Percentiles rank a stretch among this genome's conserved stretches.
These are phyloP conservation scores for Psidium guajava DNA, from an alignment of 345 rosid species.

Conservation along the genomic window DNA sequence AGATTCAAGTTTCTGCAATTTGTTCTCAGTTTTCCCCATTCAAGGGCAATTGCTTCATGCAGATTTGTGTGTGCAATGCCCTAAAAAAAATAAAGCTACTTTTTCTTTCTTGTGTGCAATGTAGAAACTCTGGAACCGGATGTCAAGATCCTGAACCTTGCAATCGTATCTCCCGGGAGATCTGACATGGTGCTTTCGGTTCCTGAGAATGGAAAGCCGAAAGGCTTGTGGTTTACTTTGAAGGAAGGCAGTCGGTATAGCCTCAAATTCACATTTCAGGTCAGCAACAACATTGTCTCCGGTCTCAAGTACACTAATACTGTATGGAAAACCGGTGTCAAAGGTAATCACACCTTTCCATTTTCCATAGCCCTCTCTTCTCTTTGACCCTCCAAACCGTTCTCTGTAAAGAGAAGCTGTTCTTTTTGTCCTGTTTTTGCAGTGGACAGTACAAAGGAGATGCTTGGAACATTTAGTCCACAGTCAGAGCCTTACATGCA, in stretches of 20 bases:
- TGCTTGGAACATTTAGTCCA: conserved; percentile 94
- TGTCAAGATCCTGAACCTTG: conserved; percentile 61
- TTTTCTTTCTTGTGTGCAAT: background rate
- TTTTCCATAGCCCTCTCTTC: background rate
- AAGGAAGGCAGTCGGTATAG: conserved; percentile 80
- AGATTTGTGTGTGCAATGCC: background rate
- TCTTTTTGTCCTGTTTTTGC: background rate
- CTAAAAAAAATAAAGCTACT: background rate
- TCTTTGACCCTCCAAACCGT: background rate
- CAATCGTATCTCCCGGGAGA: conserved; percentile 59
- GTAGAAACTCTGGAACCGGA: conserved; percentile 75
- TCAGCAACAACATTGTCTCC: conserved; percentile 81
- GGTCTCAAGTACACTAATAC: conserved; percentile 70
- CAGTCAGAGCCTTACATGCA: conserved; percentile 77
- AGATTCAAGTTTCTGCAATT: background rate
- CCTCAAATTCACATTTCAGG: conserved; percentile 58
- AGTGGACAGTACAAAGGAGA: conserved; percentile 83
- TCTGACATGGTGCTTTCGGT: conserved; percentile 57
- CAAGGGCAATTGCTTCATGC: background rate
- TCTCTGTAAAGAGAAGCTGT: background rate
- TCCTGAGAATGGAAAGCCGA: conserved; percentile 54
- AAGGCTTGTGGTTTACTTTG: conserved; percentile 77
- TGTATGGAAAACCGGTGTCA: conserved; percentile 77
- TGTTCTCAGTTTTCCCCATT: background rate
- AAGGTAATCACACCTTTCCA: conserved; percentile 23